Conservation (phyloP, 495 filamentous ascomycete genomes). For the Xylaria castorea region DNA sequence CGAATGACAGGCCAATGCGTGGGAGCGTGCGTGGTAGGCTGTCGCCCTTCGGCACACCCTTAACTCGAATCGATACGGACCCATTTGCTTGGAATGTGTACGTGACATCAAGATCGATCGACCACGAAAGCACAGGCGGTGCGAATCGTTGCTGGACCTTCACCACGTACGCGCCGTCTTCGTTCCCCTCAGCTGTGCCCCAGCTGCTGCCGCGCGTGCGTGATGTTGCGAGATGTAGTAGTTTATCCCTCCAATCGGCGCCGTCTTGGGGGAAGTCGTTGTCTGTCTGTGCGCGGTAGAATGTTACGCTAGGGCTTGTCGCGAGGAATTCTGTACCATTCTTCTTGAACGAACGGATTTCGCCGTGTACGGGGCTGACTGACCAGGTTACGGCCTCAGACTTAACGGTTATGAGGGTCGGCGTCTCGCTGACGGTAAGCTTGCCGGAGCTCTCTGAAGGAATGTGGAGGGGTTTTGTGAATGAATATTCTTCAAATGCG, state of each 20-base stretch:
- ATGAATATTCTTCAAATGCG: conserved; percentile 55
- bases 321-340: conserved; percentile 34
- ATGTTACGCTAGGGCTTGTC: conserved; percentile 38
- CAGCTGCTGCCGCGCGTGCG: conserved; percentile 43
- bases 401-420: conserved; percentile 35
- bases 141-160: conserved; percentile 51
- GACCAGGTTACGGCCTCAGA: conserved; percentile 28
- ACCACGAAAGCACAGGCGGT: conserved; percentile 65
- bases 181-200: conserved; percentile 25
- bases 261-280: conserved; percentile 61
- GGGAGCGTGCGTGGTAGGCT: conserved; percentile 60
- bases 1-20: conserved; percentile 60
- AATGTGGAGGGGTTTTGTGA: conserved; percentile 15
- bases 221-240: conserved; percentile 44
- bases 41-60: conserved; percentile 48
- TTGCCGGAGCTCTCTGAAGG: conserved; percentile 25
- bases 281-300: conserved; percentile 60
- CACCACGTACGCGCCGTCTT: conserved; percentile 40
- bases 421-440: conserved; percentile 28
- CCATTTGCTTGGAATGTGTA: conserved; percentile 57
- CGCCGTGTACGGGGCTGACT: conserved; percentile 31
- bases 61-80: conserved; percentile 49
- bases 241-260: conserved; percentile 46
- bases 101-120: conserved; percentile 52
- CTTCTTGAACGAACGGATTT: conserved; percentile 33